These are phyloP conservation scores for Cantharellus anzutake DNA, from an alignment of 768 basidiomycete species.

Conservation along the genomic window DNA sequence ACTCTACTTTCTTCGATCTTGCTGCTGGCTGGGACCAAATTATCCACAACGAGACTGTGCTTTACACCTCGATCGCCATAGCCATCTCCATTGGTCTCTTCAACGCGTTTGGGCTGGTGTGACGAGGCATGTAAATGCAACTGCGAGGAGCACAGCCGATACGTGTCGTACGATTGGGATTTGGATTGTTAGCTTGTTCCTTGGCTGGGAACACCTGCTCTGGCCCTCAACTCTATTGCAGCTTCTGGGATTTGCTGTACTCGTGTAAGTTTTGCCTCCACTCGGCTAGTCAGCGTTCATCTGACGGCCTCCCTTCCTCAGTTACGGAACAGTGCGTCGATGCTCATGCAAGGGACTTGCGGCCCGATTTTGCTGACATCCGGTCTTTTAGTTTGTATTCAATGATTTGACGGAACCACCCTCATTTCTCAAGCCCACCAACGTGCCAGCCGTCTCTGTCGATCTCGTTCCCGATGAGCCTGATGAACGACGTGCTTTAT, in stretches of 20 bases:
- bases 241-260: conserved; percentile 63
- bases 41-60: conserved; percentile 51
- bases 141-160: conserved; percentile 79
- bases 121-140: conserved; percentile 84
- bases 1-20: conserved; percentile 54
- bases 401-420: conserved; percentile 64
- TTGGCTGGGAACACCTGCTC: conserved; percentile 80
- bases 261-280: conserved; percentile 48
- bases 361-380: conserved; percentile 1
- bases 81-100: conserved; percentile 61
- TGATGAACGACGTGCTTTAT: conserved; percentile 21
- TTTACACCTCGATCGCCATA: conserved; percentile 49
- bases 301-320: conserved; percentile 15
- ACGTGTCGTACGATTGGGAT: conserved; percentile 92
- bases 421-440: conserved; percentile 34
- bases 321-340: conserved; percentile 63
- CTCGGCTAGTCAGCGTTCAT: conserved; percentile 3
- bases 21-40: conserved; percentile 81
- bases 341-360: no score
- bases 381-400: conserved; percentile 49
- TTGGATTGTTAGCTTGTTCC: conserved; percentile 75
- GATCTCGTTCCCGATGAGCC: conserved; percentile 3
- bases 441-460: conserved; percentile 10
- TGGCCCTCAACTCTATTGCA: conserved; percentile 72
- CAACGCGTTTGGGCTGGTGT: conserved; percentile 88